Base-by-base conservation (phyloP, 805 yeast genomes). In the Ogataea allantospora region DNA sequence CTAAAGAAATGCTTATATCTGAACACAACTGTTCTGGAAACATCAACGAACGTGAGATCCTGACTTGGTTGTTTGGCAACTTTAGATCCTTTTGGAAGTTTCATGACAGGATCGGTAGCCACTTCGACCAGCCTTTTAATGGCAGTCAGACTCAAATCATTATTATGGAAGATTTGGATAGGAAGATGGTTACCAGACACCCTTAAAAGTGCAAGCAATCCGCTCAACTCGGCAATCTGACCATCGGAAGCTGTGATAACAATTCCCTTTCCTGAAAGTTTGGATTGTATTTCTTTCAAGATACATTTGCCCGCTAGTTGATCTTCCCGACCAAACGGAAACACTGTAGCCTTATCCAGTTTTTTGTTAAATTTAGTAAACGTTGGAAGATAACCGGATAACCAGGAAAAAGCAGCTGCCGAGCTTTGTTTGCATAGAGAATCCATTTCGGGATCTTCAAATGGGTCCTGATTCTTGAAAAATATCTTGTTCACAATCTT, bases 101-200 rank as follows among this genome's bases (percentile, higher is more conserved):
- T 56, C 55, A 50, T 56, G 39, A 47, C 48, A 23, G 60, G 56
- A 21, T 49, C 53, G 22, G 68, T 62, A 9, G 75, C 68, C 24
- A 64, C 54, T 13, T 56, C 57, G 12, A 60, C 55, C 12, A 72
- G 38, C 15, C 47, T 50, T 15, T 57, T 54, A 33, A 67, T 67
- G 1, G 67, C 54, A 7, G 52, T 51, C 14, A 46, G 40, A 11
- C 65, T 53, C 22, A 71, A 45, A 44, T 69, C 74, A 25, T 70
- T 69, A 31, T 60, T 65, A 51, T 70, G 68, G 18, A 74, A 55
- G 29, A 71, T 63, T 45, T 72, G 70, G 35, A 75, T 61, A 1
- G 85, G 86, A 3, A 69, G 51, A 14, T 55, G 55, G 50, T 75
- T 77, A 47, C 69, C 62, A 30, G 76, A 62, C 4, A 74, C 68